Evolutionary conservation across 2,329 filamentous ascomycete genomes (phyloP), one percentile per base, ranked within the genome.

Genomic region (Penicillium frequentans): DNA sequence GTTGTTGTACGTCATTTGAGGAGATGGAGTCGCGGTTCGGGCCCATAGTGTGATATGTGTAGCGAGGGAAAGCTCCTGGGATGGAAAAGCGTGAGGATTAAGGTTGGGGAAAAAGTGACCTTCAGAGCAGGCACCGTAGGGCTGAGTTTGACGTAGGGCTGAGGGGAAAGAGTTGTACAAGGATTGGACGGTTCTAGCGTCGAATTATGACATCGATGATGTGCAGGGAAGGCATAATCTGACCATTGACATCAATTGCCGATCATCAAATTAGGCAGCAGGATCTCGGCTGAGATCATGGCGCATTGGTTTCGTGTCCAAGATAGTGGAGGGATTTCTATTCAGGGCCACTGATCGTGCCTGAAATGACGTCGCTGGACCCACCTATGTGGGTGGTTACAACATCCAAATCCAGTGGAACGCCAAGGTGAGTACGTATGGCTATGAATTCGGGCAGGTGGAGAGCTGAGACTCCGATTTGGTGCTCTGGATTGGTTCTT

Each of bases 61-160:
- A 14, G 23, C 8, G 21, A 13, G 47, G 14, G 14, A 9, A 27
- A n/a, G 3, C 16, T 27, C n/a, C 14, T 21, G 35, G 39, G 21
- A 46, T 39, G 19, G 5, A 42, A 5, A 27, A 19, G 9, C 13
- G 27, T 21, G 45, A 42, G 33, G 19, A 1, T 46, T 46, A 16
- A 27, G n/a, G 37, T 1, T 35, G 23, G 11, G 9, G 26, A 21
- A 21, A 21, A 48, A n/a, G 51, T 43, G 19, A 23, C 19, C 5
- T 42, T 14, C 48, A 24, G 49, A 21, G 5, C 11, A 24, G 37
- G 43, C 23, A 44, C 27, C 35, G 43, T 59, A 62, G 58, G 64
- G 63, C 63, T 64, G 62, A 62, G 43, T n/a, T 56, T 53, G 56
- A 61, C 51, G 56, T 61, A 65, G 63, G 60, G 60, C 62, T 64